Percentiles rank a stretch among this genome's conserved stretches.
These are phyloP conservation scores for Saksenaea oblongispora DNA, from an alignment of 371 early-diverging fungal species.

Conservation along the genomic window DNA sequence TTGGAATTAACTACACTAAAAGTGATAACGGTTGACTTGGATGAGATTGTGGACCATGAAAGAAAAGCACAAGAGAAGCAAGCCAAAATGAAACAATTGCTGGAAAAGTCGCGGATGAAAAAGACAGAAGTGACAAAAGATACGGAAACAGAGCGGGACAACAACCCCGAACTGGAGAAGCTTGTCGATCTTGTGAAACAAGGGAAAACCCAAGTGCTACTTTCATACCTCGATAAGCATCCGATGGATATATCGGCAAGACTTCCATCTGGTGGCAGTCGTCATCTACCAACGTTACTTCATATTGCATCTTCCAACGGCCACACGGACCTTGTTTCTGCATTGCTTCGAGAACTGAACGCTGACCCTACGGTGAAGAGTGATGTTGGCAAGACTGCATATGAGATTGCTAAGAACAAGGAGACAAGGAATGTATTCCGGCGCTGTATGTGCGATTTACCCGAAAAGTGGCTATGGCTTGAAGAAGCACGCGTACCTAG, in stretches of 20 bases:
- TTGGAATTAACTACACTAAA: slow-evolving; percentile 57
- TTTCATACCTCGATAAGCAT: slow-evolving; percentile 41
- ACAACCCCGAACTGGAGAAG: slow-evolving; percentile 29
- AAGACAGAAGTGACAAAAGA: slow-evolving; percentile 5
- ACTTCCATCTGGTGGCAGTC: slow-evolving; percentile 10
- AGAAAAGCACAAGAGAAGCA: slow-evolving; percentile 32
- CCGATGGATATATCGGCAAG: slow-evolving; percentile 47
- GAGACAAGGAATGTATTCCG: slow-evolving; percentile 80
- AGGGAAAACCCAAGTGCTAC: slow-evolving; percentile 55
- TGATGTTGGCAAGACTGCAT: slow-evolving; percentile 69
- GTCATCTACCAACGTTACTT: slow-evolving; percentile 59
- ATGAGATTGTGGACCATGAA: slow-evolving; percentile 26
- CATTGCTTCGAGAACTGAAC: slow-evolving; percentile 64
- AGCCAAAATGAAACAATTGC: slow-evolving; percentile 20
- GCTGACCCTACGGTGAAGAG: slow-evolving; percentile 80
- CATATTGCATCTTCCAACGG: slow-evolving; percentile 67
- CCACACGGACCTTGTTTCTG: slow-evolving; percentile 58
- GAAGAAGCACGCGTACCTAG: slow-evolving; percentile 71
- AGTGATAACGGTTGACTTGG: slow-evolving; percentile 44
- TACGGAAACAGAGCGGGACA: slow-evolving; percentile 15
- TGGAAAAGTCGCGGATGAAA: slow-evolving; percentile 28
- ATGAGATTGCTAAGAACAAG: slow-evolving; percentile 78
- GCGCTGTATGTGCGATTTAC: slow-evolving; percentile 65
- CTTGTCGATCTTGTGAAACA: slow-evolving; percentile 54
- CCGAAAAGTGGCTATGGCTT: slow-evolving; percentile 71